phyloP scores from a whole-genome alignment of 805 yeast genomes.

The Candida incommunis region DNA sequence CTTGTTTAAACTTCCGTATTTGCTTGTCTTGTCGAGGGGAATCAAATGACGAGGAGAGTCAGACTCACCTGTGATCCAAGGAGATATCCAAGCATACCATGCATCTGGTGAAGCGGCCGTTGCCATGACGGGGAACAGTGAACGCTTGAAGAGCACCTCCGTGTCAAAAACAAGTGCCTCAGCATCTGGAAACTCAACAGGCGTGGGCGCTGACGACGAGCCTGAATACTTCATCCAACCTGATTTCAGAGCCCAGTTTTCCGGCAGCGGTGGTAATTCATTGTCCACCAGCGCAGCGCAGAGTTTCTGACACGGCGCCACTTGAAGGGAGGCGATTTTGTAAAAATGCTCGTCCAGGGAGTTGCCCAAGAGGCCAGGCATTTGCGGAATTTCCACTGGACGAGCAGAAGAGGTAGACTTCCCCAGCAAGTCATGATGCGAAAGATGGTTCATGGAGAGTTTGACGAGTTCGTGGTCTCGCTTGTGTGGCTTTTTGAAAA shows the following conservation, averaged over 20 bases:
- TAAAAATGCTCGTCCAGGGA: constrained; percentile 77
- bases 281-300: constrained; percentile 7
- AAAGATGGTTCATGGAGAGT: constrained; percentile 47
- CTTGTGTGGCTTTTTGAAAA: constrained; percentile 8
- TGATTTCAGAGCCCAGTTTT: constrained; percentile 38
- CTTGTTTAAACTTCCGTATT: neutral
- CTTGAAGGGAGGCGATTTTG: constrained; percentile 31
- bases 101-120: constrained; percentile 63
- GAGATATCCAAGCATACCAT: constrained; percentile 95
- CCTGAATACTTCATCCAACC: constrained; percentile 73
- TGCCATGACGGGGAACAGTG: constrained; percentile 68
- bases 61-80: constrained; percentile 49
- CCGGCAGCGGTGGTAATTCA: constrained; percentile 1
- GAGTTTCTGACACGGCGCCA: neutral
- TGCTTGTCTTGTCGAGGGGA: constrained; percentile 45
- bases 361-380: constrained; percentile 65
- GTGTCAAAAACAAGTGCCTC: constrained; percentile 73
- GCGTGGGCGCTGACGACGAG: constrained; percentile 34
- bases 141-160: constrained; percentile 66
- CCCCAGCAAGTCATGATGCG: constrained; percentile 53
- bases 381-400: constrained; percentile 38
- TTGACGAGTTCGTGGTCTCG: constrained; percentile 27
- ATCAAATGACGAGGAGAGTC: constrained; percentile 42
- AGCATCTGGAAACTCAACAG: constrained; percentile 59
- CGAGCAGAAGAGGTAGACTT: constrained; percentile 49